Base-by-base conservation (phyloP, 1,284 basidiomycete genomes). In the Moesziomyces globuligerus region DNA sequence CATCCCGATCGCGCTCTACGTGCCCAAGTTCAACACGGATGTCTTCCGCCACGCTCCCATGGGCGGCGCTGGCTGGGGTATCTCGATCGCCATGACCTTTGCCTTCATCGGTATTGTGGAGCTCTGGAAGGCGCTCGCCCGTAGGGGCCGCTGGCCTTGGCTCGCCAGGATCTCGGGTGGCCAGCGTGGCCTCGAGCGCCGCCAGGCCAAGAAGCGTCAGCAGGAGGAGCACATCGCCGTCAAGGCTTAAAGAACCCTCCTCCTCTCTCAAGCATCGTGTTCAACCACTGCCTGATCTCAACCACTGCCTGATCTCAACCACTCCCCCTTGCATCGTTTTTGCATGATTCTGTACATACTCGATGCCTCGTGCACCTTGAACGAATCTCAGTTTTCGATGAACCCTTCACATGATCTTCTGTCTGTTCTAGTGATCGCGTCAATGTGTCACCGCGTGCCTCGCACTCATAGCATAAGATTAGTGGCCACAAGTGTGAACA, bases 1-100 rank as follows among this genome's bases (percentile, higher is more conserved):
- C 26, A 70, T 79, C 42, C 77, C 77, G 6, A 68, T 78, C 41
- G 74, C 74, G 34, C 61, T 79, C 7, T 79, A 79, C 64, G 61
- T 76, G 40, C 77, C 76, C 48, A 57, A 55, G 32, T 78, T 78
- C 76, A 77, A 77, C 64, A 64, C 61, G 17, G 68, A 68, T 25
- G 76, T 79, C 44, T 76, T 79, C 65, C 49, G 71, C 4, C 75
- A 78, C 18, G 69, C 61, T 13, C 49, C 69, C n/a, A 59, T 79
- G 55, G 48, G 45, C 24, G 76, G 76, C 11, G 44, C 45, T 28
- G 77, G 74, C 0, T 79, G 77, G 77, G 76, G 71, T 34, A 57
- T 75, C 38, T 65, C 74, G 40, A 54, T 76, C 24, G 74, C 60
- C 18, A 75, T 72, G 50, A 72, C 67, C 4, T 45, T 72, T 7